Percentiles rank a stretch among this genome's conserved stretches.
Conservation (phyloP, 371 early-diverging fungal species). For the Mortierella sp. region DNA sequence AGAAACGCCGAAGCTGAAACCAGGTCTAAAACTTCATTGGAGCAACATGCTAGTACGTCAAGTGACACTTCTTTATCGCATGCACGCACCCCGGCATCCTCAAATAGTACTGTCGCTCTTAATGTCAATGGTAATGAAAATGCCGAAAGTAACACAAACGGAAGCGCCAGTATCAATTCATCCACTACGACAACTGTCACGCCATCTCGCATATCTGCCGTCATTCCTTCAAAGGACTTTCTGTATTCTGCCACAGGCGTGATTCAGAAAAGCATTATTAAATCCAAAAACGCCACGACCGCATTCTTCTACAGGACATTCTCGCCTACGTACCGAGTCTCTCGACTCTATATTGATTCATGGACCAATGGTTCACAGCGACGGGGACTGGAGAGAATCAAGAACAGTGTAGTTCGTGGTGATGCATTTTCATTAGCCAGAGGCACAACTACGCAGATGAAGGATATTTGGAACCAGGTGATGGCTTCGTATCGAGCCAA, state of each 20-base stretch:
- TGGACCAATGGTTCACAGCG: slow-evolving; percentile 38
- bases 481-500: slow-evolving; percentile 35
- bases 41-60: slow-evolving; percentile 13
- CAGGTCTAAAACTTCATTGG: slow-evolving; percentile 14
- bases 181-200: slow-evolving; percentile 18
- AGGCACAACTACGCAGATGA: slow-evolving; percentile 24
- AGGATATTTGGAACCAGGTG: slow-evolving; percentile 40
- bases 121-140: neutral
- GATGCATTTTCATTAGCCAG: slow-evolving; percentile 32
- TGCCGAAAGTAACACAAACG: neutral
- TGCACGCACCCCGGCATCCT: slow-evolving; percentile 11
- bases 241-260: slow-evolving; percentile 4
- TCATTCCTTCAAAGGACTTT: slow-evolving; percentile 1
- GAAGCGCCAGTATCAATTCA: slow-evolving; percentile 5
- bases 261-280: slow-evolving; percentile 11
- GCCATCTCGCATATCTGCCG: neutral
- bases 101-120: slow-evolving; percentile 11
- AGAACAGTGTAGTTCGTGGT: slow-evolving; percentile 25
- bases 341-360: slow-evolving; percentile 31
- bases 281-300: slow-evolving; percentile 30
- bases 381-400: slow-evolving; percentile 45
- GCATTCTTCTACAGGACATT: slow-evolving; percentile 52
- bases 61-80: neutral
- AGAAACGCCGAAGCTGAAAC: slow-evolving; percentile 20
- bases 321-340: slow-evolving; percentile 48